Evolutionary conservation across 2,329 filamentous ascomycete genomes (phyloP).

Genomic region (Paecilomyces variotii): DNA sequence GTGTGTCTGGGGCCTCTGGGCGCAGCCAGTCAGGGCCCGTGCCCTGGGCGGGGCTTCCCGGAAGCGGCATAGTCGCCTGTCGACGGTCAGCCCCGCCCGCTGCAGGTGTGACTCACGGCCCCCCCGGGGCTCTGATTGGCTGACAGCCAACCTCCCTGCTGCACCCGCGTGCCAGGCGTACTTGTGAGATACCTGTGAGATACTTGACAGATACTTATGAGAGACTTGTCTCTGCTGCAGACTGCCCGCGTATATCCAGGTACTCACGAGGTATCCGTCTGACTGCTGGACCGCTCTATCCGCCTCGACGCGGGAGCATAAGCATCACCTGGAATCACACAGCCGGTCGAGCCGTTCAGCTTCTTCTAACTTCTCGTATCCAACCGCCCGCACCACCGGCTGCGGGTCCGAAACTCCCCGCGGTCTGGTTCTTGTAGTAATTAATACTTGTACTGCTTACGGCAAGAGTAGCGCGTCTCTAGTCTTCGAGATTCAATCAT

Average conservation of each 20-base stretch:
- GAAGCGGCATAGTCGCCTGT: constrained; percentile 2
- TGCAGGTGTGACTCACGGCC: constrained; percentile 32
- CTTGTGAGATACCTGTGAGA: not conserved
- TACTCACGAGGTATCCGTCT: not conserved
- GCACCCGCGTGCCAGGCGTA: not conserved
- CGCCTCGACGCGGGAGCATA: not conserved
- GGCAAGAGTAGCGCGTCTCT: not conserved
- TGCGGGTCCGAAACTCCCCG: not conserved
- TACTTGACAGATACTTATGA: not conserved
- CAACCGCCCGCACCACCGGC: not conserved
- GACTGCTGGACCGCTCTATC: not conserved
- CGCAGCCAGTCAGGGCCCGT: constrained; percentile 17
- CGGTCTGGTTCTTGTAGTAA: not conserved
- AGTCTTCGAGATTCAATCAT: not conserved
- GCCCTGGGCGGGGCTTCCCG: constrained; percentile 4
- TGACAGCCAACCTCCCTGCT: not conserved
- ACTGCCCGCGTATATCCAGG: not conserved
- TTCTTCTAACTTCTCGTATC: not conserved
- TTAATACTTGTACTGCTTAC: not conserved
- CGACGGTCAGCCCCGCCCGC: constrained; percentile 8
- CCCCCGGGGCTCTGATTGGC: constrained; percentile 17
- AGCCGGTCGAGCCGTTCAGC: not conserved
- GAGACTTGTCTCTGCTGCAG: not conserved
- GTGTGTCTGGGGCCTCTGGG: not conserved
- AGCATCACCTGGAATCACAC: not conserved